Percentiles rank a stretch among this genome's conserved stretches.
Conservation (phyloP, 192 early-diverging fungal species). For the Nowakowskiella sp. region DNA sequence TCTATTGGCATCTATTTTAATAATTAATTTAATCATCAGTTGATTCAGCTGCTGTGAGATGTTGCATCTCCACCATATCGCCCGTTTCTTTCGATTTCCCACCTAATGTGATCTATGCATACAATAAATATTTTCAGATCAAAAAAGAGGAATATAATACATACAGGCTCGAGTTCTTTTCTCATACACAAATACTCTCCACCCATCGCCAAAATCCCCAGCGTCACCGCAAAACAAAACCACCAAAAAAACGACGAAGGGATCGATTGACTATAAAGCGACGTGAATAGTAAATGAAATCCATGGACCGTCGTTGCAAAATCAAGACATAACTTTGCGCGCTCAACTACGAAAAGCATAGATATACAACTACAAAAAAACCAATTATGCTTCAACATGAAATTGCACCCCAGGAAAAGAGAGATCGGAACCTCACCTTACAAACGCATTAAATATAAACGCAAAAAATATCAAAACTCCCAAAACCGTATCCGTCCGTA, state of each 20-base stretch:
- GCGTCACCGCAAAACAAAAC: slow-evolving; percentile 42
- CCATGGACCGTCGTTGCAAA: slow-evolving; percentile 65
- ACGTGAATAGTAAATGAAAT: slow-evolving; percentile 55
- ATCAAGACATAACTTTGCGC: slow-evolving; percentile 68
- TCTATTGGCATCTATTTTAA: too few species aligned
- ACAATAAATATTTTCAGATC: too few species aligned
- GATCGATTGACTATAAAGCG: slow-evolving; percentile 48
- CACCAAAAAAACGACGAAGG: slow-evolving; percentile 64
- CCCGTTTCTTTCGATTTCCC: too few species aligned
- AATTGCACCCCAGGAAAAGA: not conserved
- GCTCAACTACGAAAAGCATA: slow-evolving; percentile 51
- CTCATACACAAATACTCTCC: slow-evolving; percentile 77
- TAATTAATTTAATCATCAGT: too few species aligned
- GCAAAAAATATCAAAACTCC: slow-evolving; percentile 64
- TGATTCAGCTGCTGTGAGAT: too few species aligned
- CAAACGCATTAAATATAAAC: slow-evolving; percentile 52
- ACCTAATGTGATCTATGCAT: too few species aligned
- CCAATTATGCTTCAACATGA: not conserved
- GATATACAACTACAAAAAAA: slow-evolving; percentile 12
- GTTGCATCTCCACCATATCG: too few species aligned
- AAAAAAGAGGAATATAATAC: not conserved
- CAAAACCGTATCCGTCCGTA: slow-evolving; percentile 51
- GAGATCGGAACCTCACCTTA: slow-evolving; percentile 35
- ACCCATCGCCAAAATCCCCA: slow-evolving; percentile 58
- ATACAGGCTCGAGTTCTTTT: slow-evolving; percentile 71